Evolutionary conservation across 1,284 basidiomycete genomes (phyloP).

Genomic region (Cryptococcus deneoformans): DNA sequence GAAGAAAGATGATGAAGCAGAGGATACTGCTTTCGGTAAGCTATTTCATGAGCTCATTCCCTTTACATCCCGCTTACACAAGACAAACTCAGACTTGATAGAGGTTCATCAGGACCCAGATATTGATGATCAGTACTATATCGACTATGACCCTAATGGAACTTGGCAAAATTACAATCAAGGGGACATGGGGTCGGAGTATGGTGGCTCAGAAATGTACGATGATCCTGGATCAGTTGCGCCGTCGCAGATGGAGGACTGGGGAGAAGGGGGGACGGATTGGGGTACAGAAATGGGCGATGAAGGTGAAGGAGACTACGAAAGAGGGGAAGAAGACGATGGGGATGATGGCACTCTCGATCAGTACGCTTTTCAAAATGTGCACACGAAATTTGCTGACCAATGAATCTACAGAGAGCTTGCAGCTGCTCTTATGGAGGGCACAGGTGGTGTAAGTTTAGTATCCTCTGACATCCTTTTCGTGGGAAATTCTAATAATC

Average conservation of each 20-base stretch:
- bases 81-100: constrained; percentile 25
- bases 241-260: constrained; percentile 24
- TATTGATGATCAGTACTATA: constrained; percentile 38
- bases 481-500: background rate
- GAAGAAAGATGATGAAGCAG: constrained; percentile 77
- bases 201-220: constrained; percentile 57
- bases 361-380: constrained; percentile 10
- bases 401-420: constrained; percentile 25
- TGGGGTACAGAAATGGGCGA: constrained; percentile 51
- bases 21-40: constrained; percentile 51
- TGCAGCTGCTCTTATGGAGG: constrained; percentile 35
- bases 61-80: background rate
- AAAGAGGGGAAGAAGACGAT: constrained; percentile 27
- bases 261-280: constrained; percentile 46
- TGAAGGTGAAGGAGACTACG: constrained; percentile 46
- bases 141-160: constrained; percentile 34
- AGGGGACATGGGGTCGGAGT: constrained; percentile 61
- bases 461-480: background rate
- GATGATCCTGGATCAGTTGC: constrained; percentile 52
- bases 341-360: constrained; percentile 28
- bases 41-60: background rate
- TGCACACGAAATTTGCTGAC: background rate
- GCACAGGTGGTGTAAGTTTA: constrained; percentile 23
- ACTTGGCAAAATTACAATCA: constrained; percentile 43
- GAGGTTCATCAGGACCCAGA: constrained; percentile 40